These are phyloP conservation scores for Aspergillus jensenii DNA, from an alignment of 2,329 filamentous ascomycete species.

Conservation along the genomic window DNA sequence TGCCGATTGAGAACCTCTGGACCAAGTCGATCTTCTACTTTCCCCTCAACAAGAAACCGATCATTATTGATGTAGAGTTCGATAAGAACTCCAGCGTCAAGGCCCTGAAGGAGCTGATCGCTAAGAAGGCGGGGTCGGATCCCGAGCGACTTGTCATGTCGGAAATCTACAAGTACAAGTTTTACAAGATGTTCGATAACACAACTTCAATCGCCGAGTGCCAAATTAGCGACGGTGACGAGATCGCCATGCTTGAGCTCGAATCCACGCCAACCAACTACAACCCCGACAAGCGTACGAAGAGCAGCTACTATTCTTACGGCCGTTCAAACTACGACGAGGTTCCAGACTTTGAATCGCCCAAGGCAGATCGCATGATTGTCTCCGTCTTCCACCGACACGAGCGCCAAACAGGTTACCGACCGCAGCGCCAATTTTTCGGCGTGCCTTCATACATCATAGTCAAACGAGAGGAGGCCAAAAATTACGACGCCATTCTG, in stretches of 20 bases:
- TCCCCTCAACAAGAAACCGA: conserved; percentile 69
- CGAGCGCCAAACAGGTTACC: conserved; percentile 25
- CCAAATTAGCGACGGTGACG: conserved; percentile 61
- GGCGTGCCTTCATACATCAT: conserved; percentile 63
- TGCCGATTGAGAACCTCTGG: conserved; percentile 86
- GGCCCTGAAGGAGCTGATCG: conserved; percentile 51
- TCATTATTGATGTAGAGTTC: conserved; percentile 74
- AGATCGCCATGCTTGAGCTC: conserved; percentile 73
- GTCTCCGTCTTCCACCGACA: conserved; percentile 50
- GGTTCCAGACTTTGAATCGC: conserved; percentile 41
- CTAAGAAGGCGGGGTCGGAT: conserved; percentile 50
- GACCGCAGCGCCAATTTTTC: conserved; percentile 35
- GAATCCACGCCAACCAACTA: conserved; percentile 78
- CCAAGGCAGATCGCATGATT: conserved; percentile 47
- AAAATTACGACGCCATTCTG: conserved; percentile 68
- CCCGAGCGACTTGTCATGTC: conserved; percentile 70
- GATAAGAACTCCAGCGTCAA: conserved; percentile 65
- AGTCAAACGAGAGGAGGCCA: conserved; percentile 70
- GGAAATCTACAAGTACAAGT: conserved; percentile 79
- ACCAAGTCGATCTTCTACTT: conserved; percentile 72
- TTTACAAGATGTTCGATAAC: conserved; percentile 85
- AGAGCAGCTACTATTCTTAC: conserved; percentile 31
- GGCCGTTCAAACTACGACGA: conserved; percentile 39
- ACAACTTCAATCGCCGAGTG: conserved; percentile 67
- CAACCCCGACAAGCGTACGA: conserved; percentile 56